Base-by-base conservation (phyloP, 2,329 filamentous ascomycete species). In the Trichoderma hamatum region DNA sequence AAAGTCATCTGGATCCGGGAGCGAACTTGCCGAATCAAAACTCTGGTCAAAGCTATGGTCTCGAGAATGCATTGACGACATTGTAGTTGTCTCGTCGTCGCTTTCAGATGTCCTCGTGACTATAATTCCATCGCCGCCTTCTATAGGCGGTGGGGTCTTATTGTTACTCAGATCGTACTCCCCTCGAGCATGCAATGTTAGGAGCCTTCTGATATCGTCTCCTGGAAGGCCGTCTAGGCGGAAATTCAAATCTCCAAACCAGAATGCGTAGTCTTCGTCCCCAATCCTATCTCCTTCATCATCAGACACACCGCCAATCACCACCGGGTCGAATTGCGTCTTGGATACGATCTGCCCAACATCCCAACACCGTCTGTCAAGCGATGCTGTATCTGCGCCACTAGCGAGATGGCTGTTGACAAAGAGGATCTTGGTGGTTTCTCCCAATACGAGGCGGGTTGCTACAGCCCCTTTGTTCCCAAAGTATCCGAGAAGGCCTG, bases 181-280 rank as follows among this genome's bases (percentile, higher is more conserved):
- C 69, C 93, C 93, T 39, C 86, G 85, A 0, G 92, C 91, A 78
- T 97, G 95, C 5, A 97, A 84, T 75, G 90, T 92, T 46, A 99
- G 84, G 7, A 98, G 82, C 59, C 92, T 88, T 36, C 95, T 88
- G 58, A 99, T 96, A 77, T 99, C 96, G 46, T 96, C 92, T 0
- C 94, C 94, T 0, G 95, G 92, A 60, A 98, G 87, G 55, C 91
- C 92, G 62, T 96, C 93, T 0, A 99, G 85, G 36, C 96, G 89
- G 76, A 97, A 99, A 78, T 99, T 99, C 52, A 99, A 84, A 78
- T 99, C 96, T 7, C 96, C 96, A 75, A 97, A 92, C 93, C 95
- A 98, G 76, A 99, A 97, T 0, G 90, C 89, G 80, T 97, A 94
- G 76, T 99, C 96, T 72, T 97, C 95, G 49, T 96, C 92, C 1